phyloP scores from a whole-genome alignment of 345 rosid genomes.

The Limnanthes douglasii region DNA sequence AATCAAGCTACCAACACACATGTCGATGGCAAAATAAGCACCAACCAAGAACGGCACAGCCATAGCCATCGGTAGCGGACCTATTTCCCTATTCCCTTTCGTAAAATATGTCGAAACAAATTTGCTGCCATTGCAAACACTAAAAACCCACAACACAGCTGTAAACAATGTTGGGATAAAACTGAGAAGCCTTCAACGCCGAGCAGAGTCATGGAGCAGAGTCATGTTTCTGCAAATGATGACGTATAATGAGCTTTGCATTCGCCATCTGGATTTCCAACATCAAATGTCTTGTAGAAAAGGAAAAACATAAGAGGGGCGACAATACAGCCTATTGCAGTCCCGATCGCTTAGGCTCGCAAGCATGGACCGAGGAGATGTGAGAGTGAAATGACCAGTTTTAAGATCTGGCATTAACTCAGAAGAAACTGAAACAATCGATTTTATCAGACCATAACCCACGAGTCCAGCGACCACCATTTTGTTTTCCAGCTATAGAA shows the following conservation, averaged over 20 bases:
- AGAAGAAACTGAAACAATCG: slow-evolving; percentile 74
- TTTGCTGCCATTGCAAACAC: slow-evolving; percentile 59
- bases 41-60: slow-evolving; percentile 93
- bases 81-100: slow-evolving; percentile 40
- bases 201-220: no score
- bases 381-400: slow-evolving; percentile 72
- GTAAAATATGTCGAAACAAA: slow-evolving; percentile 39
- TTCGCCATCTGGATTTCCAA: slow-evolving; percentile 81
- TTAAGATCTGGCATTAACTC: slow-evolving; percentile 95
- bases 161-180: slow-evolving; percentile 65
- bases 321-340: slow-evolving; percentile 72
- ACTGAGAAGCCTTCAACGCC: slow-evolving; percentile 95
- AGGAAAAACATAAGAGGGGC: slow-evolving; percentile 79
- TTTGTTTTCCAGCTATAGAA: slow-evolving; percentile 41
- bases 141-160: slow-evolving; percentile 80
- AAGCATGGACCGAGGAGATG: slow-evolving; percentile 89
- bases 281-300: slow-evolving; percentile 81
- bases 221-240: slow-evolving; percentile 87
- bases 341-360: slow-evolving; percentile 75
- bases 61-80: slow-evolving; percentile 97
- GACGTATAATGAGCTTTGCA: slow-evolving; percentile 96
- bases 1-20: slow-evolving; percentile 57
- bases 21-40: slow-evolving; percentile 74
- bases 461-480: slow-evolving; percentile 83
- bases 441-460: slow-evolving; percentile 81